A percentile compares a stretch with the other conserved stretches of the same genome.
These are phyloP conservation scores for Termitomyces sp. DNA, from an alignment of 768 basidiomycete species.

Conservation along the genomic window DNA sequence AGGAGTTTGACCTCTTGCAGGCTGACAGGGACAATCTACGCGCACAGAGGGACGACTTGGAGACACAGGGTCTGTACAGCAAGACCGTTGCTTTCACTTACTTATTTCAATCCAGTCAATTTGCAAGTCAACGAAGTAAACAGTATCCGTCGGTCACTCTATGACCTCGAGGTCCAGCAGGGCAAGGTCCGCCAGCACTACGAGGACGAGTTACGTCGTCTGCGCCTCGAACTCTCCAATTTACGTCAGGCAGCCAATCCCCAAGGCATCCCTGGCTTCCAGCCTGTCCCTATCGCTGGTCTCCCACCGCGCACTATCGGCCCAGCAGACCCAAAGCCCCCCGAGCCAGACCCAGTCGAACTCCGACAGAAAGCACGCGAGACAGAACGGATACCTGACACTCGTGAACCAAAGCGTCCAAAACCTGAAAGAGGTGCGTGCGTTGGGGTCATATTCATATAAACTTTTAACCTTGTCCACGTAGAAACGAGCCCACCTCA, in stretches of 20 bases:
- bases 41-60: conserved; percentile 87
- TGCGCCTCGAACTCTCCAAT: conserved; percentile 63
- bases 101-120: conserved; percentile 35
- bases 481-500: conserved; percentile 30
- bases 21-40: conserved; percentile 55
- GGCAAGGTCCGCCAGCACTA: conserved; percentile 82
- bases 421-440: conserved; percentile 10
- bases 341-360: conserved; percentile 1
- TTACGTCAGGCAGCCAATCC: conserved; percentile 10
- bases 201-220: conserved; percentile 76
- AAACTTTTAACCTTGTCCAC: too few relatives aligned
- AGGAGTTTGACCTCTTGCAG: conserved; percentile 72
- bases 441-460: too few relatives aligned
- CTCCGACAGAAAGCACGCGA: conserved; percentile 18
- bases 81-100: not conserved
- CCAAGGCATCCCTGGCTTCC: conserved; percentile 18
- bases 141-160: conserved; percentile 84
- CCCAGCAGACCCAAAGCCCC: not conserved
- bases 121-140: conserved; percentile 88
- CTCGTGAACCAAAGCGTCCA: conserved; percentile 19
- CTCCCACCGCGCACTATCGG: too few relatives aligned
- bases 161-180: conserved; percentile 89
- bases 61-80: conserved; percentile 73
- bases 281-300: conserved; percentile 6
- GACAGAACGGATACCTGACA: conserved; percentile 30